phyloP scores from a whole-genome alignment of 148 eudicot genomes.

The Amaranthus hypochondriacus region DNA sequence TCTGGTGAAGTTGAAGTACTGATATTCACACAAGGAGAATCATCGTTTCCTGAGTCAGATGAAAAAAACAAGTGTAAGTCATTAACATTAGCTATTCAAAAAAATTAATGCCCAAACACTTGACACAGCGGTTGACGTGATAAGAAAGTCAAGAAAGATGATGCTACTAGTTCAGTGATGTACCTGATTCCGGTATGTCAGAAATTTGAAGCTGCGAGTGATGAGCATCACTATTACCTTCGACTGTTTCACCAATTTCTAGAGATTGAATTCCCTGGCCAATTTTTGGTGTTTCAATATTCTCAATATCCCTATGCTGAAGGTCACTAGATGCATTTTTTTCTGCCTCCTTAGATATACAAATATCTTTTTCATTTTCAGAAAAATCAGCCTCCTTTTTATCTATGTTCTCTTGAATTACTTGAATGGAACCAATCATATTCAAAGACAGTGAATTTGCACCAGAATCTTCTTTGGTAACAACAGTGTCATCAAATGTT shows the following conservation, averaged over 20 bases:
- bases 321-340: constrained; percentile 18
- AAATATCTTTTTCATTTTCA: constrained; percentile 22
- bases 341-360: constrained; percentile 23
- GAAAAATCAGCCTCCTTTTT: constrained; percentile 19
- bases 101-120: neutral
- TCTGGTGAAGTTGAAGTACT: constrained; percentile 11
- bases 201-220: constrained; percentile 27
- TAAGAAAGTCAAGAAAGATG: neutral
- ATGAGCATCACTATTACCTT: constrained; percentile 21
- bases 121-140: neutral
- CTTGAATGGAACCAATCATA: constrained; percentile 18
- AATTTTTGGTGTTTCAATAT: constrained; percentile 18
- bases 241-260: constrained; percentile 22
- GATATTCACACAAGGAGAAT: constrained; percentile 16
- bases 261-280: constrained; percentile 20
- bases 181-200: constrained; percentile 35
- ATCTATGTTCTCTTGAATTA: constrained; percentile 14
- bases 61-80: neutral
- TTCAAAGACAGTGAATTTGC: constrained; percentile 5
- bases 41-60: constrained; percentile 19
- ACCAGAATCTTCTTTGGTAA: constrained; percentile 12
- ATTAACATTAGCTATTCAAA: neutral
- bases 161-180: constrained; percentile 2
- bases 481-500: constrained; percentile 16
- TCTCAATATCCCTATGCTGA: constrained; percentile 20